Evolutionary conservation across 2,329 filamentous ascomycete genomes (phyloP).

Genomic region (Apiospora marii): DNA sequence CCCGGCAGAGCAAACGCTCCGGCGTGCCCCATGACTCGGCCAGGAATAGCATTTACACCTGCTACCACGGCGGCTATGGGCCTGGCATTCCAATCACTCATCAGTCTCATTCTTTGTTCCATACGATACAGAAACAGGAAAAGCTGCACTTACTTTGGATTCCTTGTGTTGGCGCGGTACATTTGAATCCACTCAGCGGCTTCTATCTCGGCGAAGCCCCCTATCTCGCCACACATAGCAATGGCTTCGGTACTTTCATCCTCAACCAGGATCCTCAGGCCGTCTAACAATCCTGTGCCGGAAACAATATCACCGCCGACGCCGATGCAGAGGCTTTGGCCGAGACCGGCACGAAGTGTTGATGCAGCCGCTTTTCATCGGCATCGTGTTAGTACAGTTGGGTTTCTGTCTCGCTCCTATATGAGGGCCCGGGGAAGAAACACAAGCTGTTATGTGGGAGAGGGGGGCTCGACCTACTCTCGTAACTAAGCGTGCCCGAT

Average conservation of each 20-base stretch:
- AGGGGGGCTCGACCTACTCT: constrained; percentile 47
- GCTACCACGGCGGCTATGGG: constrained; percentile 78
- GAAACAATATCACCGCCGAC: constrained; percentile 77
- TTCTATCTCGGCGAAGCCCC: constrained; percentile 73
- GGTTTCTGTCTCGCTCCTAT: not conserved
- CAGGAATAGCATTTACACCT: constrained; percentile 68
- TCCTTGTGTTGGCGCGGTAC: constrained; percentile 63
- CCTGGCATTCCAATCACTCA: constrained; percentile 45
- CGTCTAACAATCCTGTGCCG: constrained; percentile 78
- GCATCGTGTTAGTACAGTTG: constrained; percentile 22
- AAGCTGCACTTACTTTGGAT: constrained; percentile 66
- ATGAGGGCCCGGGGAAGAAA: too few species aligned
- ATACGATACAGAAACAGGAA: not conserved
- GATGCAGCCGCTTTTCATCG: constrained; percentile 67
- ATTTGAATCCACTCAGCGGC: constrained; percentile 77
- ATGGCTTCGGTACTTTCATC: constrained; percentile 76
- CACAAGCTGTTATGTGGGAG: too few species aligned
- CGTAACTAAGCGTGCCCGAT: constrained; percentile 78
- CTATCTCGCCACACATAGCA: constrained; percentile 76
- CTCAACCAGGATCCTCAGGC: constrained; percentile 69
- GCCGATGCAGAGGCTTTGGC: constrained; percentile 76
- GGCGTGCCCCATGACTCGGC: constrained; percentile 80
- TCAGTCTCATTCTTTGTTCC: not conserved
- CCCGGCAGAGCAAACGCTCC: constrained; percentile 75
- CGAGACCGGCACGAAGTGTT: constrained; percentile 72